Base-by-base conservation (phyloP, 1,139 yeast genomes). In the Ogataea hybrid region DNA sequence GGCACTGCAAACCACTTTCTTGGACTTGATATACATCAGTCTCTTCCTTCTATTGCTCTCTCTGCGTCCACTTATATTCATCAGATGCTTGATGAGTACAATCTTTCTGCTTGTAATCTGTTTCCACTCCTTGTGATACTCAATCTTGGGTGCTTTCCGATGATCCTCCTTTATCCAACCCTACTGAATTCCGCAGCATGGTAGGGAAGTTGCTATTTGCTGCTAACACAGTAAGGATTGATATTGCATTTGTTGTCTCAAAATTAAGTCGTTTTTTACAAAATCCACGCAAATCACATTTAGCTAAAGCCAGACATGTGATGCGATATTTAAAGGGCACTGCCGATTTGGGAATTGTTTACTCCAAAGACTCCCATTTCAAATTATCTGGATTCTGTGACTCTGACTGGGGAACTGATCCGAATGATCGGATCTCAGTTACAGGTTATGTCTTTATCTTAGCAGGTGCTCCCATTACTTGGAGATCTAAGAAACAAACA, bases 181-280 rank as follows among this genome's bases (percentile, higher is more conserved):
- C 33, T 12, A 22, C 41, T 25, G 28, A 17, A 9, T 41, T 10
- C 33, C 51, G 38, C 30, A 31, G 40, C 46, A 43, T 37, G 46
- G 51, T 33, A 39, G 52, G 41, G 34, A 46, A 37, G 28, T 47
- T 51, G 37, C 23, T 51, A 18, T 49, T 47, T 39, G 48, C 46
- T 22, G 42, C 52, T 17, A 45, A 48, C 18, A 42, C 49, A 12
- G 46, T 39, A 16, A 37, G 55, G 7, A 42, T 45, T 9, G 56
- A 52, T 25, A 32, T 52, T 2, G 28, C 46, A 2, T 46, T 23
- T 29, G 39, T 42, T 6, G 48, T 44, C 4, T 43, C 47, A 14
- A 9, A 12, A 6, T 14, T 43, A n/a, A 43, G 44, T 30, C 32
- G 44, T 30, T 44, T 35, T 15, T 23, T 42, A 7, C 32, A 31